A percentile compares a stretch with the other conserved stretches of the same genome.
Evolutionary conservation across 257 asterid genomes (phyloP).

Genomic region (Perilla frutescens): DNA sequence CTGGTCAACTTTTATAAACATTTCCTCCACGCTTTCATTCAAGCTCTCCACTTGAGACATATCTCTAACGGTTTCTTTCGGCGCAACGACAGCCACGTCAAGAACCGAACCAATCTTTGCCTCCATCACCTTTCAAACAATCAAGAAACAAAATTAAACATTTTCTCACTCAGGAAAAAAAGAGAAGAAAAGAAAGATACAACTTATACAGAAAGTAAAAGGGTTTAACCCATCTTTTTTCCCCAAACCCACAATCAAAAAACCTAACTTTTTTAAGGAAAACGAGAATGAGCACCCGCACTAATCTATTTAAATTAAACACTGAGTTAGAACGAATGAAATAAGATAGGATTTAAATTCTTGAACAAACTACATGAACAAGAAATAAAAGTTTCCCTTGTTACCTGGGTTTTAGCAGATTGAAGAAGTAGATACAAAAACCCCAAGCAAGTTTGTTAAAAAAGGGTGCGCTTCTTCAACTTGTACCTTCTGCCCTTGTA

Average conservation of each 20-base stretch:
- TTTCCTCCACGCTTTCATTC: constrained; percentile 53
- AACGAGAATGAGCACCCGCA: neutral
- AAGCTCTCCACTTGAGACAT: constrained; percentile 45
- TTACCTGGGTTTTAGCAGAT: constrained; percentile 31
- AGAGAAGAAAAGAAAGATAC: neutral
- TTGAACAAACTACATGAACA: neutral
- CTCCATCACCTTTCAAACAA: constrained; percentile 47
- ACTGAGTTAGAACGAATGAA: neutral
- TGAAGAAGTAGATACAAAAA: constrained; percentile 12
- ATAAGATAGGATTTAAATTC: neutral
- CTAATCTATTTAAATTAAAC: neutral
- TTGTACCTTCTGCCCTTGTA: neutral
- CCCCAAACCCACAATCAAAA: constrained; percentile 12
- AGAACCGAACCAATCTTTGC: constrained; percentile 37
- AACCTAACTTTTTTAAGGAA: neutral
- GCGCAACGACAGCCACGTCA: constrained; percentile 28
- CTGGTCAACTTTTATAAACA: constrained; percentile 56
- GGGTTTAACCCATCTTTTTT: neutral
- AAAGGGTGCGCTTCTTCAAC: neutral
- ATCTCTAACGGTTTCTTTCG: constrained; percentile 27
- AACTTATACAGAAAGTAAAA: neutral
- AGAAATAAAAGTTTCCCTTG: neutral
- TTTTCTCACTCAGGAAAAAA: neutral
- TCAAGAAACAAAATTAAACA: neutral
- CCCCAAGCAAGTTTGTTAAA: neutral